Conservation (phyloP, 495 filamentous ascomycete species). For the Podospora pseudoanserina region DNA sequence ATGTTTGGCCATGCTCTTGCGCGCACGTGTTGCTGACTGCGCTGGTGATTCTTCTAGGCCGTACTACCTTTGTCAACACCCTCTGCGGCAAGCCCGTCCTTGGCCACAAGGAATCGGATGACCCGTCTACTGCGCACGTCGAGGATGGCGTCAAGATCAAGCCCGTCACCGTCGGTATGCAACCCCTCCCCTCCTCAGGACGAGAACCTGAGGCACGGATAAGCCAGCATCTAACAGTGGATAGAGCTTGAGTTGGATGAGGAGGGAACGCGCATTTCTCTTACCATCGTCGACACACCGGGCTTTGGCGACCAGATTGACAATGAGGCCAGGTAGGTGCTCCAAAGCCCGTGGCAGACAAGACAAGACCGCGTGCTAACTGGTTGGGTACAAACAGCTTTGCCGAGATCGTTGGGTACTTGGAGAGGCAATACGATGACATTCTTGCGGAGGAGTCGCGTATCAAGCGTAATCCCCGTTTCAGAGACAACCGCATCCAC, state of each 20-base stretch:
- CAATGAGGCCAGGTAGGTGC: constrained; percentile 86
- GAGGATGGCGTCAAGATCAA: constrained; percentile 98
- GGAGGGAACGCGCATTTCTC: constrained; percentile 94
- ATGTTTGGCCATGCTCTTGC: neutral
- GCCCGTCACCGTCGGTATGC: constrained; percentile 90
- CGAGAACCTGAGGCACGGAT: neutral
- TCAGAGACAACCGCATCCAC: constrained; percentile 98
- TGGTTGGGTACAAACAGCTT: constrained; percentile 57
- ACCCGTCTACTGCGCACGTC: constrained; percentile 79
- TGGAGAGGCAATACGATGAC: constrained; percentile 98
- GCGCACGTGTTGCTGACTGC: neutral
- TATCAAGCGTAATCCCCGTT: constrained; percentile 99
- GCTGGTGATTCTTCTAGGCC: constrained; percentile 52
- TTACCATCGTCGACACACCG: constrained; percentile 97
- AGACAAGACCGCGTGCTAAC: constrained; percentile 73
- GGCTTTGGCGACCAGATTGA: constrained; percentile 99
- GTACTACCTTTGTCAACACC: constrained; percentile 98
- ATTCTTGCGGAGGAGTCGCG: constrained; percentile 98
- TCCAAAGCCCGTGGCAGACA: constrained; percentile 53
- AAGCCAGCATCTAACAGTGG: constrained; percentile 19
- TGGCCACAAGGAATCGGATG: constrained; percentile 82
- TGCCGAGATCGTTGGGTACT: constrained; percentile 92
- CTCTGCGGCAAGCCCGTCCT: constrained; percentile 94
- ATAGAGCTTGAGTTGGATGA: constrained; percentile 94
- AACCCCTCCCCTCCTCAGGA: constrained; percentile 25